A percentile compares a stretch with the other conserved stretches of the same genome.
These are phyloP conservation scores for Protomyces lactucae-debilis DNA, from an alignment of 1,139 yeast genomes.

Conservation along the genomic window DNA sequence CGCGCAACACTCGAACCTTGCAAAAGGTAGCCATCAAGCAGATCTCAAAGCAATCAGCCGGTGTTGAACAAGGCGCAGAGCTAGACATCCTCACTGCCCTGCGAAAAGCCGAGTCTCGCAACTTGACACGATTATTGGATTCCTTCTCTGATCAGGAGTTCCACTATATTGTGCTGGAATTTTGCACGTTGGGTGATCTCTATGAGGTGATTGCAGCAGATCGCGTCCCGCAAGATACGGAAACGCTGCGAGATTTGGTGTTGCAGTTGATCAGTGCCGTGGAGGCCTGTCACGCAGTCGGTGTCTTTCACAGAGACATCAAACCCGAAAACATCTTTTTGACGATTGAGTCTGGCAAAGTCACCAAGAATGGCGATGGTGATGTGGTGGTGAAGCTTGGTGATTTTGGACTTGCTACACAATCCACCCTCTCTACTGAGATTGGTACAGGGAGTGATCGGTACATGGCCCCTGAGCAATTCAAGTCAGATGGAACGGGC, in stretches of 20 bases:
- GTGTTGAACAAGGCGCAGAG: conserved; percentile 7
- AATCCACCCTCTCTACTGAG: conserved; percentile 58
- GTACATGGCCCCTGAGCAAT: conserved; percentile 94
- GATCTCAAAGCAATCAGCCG: conserved; percentile 8
- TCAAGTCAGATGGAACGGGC: conserved; percentile 46
- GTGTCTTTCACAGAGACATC: conserved; percentile 87
- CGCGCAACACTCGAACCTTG: conserved; percentile 50
- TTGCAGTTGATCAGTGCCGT: conserved; percentile 80
- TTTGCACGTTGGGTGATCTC: conserved; percentile 85
- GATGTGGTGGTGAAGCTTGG: conserved; percentile 86
- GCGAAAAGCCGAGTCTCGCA: conserved; percentile 46
- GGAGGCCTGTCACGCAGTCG: conserved; percentile 77
- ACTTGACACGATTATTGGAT: conserved; percentile 64
- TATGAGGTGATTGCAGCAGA: conserved; percentile 87
- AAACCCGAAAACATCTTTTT: conserved; percentile 84
- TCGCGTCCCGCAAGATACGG: conserved; percentile 61
- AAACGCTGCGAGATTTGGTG: conserved; percentile 65
- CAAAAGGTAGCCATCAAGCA: conserved; percentile 23
- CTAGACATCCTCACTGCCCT: conserved; percentile 21
- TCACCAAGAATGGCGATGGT: conserved; percentile 75
- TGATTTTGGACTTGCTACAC: conserved; percentile 92
- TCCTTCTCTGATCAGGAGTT: conserved; percentile 57
- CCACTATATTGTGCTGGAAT: conserved; percentile 69
- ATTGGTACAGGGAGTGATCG: conserved; percentile 92
- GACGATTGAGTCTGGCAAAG: conserved; percentile 53